These are phyloP conservation scores for Neofusicoccum laricinum DNA, from an alignment of 2,329 filamentous ascomycete genomes.

Conservation along the genomic window DNA sequence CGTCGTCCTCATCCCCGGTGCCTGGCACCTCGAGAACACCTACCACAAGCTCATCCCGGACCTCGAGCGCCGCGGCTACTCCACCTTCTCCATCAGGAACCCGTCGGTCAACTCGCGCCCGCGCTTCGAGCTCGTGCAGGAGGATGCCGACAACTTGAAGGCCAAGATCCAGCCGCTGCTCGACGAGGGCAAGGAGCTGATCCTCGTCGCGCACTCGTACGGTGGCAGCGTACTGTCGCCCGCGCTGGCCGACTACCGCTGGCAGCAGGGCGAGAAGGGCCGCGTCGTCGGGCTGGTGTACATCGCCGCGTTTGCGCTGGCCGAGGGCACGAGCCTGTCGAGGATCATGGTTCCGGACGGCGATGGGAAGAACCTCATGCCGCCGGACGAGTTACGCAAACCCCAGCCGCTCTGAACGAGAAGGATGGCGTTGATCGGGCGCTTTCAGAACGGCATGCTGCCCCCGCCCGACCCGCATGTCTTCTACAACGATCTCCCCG, in stretches of 20 bases:
- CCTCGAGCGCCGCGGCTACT: slow-evolving; percentile 21
- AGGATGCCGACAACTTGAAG: slow-evolving; percentile 23
- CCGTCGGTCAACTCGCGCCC: slow-evolving; percentile 23
- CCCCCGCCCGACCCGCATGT: slow-evolving; percentile 13
- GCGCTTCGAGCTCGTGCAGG: slow-evolving; percentile 17
- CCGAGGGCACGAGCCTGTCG: not conserved
- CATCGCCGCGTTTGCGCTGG: not conserved
- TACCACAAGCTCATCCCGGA: slow-evolving; percentile 21
- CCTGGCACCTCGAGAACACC: slow-evolving; percentile 24
- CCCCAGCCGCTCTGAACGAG: not conserved
- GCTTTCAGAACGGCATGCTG: not conserved
- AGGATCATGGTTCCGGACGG: not conserved
- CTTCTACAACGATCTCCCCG: slow-evolving; percentile 27
- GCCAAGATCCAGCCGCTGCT: slow-evolving; percentile 19
- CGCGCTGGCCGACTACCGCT: not conserved
- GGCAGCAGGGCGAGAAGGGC: not conserved
- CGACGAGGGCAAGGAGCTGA: slow-evolving; percentile 21
- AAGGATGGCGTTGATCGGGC: not conserved
- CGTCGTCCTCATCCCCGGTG: slow-evolving; percentile 22
- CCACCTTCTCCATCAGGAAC: slow-evolving; percentile 21
- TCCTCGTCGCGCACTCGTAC: slow-evolving; percentile 30
- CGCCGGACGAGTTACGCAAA: not conserved
- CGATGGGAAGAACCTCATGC: not conserved
- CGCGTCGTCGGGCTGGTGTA: not conserved
- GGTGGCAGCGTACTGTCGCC: slow-evolving; percentile 25